These are phyloP conservation scores for Hygrophila difformis DNA, from an alignment of 257 asterid species.

Conservation along the genomic window DNA sequence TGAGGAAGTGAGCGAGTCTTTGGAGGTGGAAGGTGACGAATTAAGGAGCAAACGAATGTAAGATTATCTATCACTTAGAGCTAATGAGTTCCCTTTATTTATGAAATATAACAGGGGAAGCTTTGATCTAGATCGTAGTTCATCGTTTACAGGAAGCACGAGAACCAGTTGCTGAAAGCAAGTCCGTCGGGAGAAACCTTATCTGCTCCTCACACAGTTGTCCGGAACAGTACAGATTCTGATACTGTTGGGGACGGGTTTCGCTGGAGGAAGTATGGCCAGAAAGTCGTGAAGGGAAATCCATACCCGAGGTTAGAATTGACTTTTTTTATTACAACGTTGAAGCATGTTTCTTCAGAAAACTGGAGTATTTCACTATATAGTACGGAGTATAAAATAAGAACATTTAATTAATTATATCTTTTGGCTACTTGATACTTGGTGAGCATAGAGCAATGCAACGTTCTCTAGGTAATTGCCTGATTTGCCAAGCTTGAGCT, in stretches of 20 bases:
- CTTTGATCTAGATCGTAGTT: neutral
- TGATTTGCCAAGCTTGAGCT: too few species aligned
- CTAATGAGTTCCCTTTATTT: neutral
- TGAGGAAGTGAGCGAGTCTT: constrained; percentile 31
- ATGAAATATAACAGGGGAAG: too few species aligned
- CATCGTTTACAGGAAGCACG: constrained; percentile 36
- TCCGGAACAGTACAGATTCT: constrained; percentile 34
- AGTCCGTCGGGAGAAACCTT: constrained; percentile 25
- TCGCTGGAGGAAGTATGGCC: constrained; percentile 94
- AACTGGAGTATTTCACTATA: too few species aligned
- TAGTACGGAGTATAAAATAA: neutral
- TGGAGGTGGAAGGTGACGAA: constrained; percentile 36
- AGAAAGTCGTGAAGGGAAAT: constrained; percentile 78
- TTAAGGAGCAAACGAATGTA: constrained; percentile 53
- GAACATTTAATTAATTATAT: too few species aligned
- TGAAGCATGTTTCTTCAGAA: too few species aligned
- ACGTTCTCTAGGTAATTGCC: too few species aligned
- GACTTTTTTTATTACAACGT: neutral
- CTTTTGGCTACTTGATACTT: too few species aligned
- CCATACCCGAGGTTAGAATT: constrained; percentile 61
- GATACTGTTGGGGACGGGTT: constrained; percentile 50
- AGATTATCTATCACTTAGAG: constrained; percentile 1
- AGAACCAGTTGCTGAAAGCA: constrained; percentile 21
- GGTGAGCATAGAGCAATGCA: too few species aligned
- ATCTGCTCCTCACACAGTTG: constrained; percentile 23